Conservation (phyloP, 768 basidiomycete species). For the Boletus reticuloceps region DNA sequence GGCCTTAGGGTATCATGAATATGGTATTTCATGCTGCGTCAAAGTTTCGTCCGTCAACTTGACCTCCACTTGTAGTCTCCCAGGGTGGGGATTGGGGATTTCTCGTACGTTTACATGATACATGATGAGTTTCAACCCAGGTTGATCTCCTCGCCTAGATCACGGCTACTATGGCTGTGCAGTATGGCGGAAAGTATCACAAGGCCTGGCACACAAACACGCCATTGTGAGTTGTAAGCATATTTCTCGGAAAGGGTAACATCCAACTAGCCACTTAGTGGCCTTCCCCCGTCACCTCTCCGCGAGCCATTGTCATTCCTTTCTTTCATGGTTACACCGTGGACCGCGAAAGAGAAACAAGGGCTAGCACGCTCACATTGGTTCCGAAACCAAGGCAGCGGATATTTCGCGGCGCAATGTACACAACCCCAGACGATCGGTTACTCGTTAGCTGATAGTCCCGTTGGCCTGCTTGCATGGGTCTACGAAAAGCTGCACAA, state of each 20-base stretch:
- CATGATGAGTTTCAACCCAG: not conserved
- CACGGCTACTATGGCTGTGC: conserved; percentile 28
- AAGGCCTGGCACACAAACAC: conserved; percentile 56
- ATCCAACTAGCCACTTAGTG: conserved; percentile 12
- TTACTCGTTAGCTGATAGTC: conserved; percentile 54
- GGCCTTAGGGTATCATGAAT: conserved; percentile 45
- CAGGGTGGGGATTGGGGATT: conserved; percentile 52
- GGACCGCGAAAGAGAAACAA: conserved; percentile 24
- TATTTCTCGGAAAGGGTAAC: not conserved
- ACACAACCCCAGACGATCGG: conserved; percentile 53
- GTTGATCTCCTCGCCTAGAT: conserved; percentile 27
- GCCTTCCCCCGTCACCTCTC: conserved; percentile 27
- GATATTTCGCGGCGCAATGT: conserved; percentile 31
- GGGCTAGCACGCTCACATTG: conserved; percentile 15
- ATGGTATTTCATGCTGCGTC: conserved; percentile 31
- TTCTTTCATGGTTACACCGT: conserved; percentile 23
- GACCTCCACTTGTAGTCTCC: conserved; percentile 32
- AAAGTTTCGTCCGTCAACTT: not conserved
- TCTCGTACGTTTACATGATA: conserved; percentile 23
- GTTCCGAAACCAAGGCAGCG: conserved; percentile 22
- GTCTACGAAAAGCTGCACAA: conserved; percentile 48
- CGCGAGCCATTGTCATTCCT: conserved; percentile 27
- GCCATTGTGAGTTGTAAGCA: conserved; percentile 34
- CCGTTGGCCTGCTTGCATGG: conserved; percentile 50
- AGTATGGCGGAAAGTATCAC: conserved; percentile 40